Percentiles rank a stretch among this genome's conserved stretches.
Evolutionary conservation across 2,329 filamentous ascomycete species (phyloP).

Genomic region (Pseudocercospora fijiensis): DNA sequence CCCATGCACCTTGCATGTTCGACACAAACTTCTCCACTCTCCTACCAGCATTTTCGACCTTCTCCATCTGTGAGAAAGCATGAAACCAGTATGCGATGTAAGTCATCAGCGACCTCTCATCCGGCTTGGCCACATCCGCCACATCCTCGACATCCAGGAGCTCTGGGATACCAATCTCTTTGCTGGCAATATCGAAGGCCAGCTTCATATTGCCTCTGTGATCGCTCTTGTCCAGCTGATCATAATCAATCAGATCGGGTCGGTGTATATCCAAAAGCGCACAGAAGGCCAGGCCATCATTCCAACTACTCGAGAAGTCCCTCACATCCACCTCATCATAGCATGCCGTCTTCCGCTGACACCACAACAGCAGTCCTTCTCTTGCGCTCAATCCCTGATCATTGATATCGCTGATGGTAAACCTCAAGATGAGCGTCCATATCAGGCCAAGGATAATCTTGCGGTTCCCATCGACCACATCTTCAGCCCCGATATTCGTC

Average conservation of each 20-base stretch:
- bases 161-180: slow-evolving; percentile 95
- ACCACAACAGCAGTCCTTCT: slow-evolving; percentile 92
- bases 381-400: slow-evolving; percentile 97
- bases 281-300: slow-evolving; percentile 94
- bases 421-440: slow-evolving; percentile 96
- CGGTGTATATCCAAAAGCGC: slow-evolving; percentile 94
- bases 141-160: slow-evolving; percentile 97
- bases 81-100: slow-evolving; percentile 99
- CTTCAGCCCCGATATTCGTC: slow-evolving; percentile 97
- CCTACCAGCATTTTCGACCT: slow-evolving; percentile 93
- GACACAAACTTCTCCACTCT: slow-evolving; percentile 97
- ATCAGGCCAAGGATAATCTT: slow-evolving; percentile 97
- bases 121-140: slow-evolving; percentile 91
- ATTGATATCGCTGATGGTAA: slow-evolving; percentile 98
- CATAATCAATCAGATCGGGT: slow-evolving; percentile 95
- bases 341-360: slow-evolving; percentile 96
- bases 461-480: slow-evolving; percentile 94
- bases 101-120: slow-evolving; percentile 96
- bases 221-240: slow-evolving; percentile 88
- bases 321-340: slow-evolving; percentile 95
- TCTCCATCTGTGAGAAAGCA: slow-evolving; percentile 97
- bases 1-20: slow-evolving; percentile 99
- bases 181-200: slow-evolving; percentile 91
- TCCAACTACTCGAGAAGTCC: slow-evolving; percentile 96
- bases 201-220: slow-evolving; percentile 97